These are phyloP conservation scores for Ganoderma sinense DNA, from an alignment of 1,284 basidiomycete genomes.

Conservation along the genomic window DNA sequence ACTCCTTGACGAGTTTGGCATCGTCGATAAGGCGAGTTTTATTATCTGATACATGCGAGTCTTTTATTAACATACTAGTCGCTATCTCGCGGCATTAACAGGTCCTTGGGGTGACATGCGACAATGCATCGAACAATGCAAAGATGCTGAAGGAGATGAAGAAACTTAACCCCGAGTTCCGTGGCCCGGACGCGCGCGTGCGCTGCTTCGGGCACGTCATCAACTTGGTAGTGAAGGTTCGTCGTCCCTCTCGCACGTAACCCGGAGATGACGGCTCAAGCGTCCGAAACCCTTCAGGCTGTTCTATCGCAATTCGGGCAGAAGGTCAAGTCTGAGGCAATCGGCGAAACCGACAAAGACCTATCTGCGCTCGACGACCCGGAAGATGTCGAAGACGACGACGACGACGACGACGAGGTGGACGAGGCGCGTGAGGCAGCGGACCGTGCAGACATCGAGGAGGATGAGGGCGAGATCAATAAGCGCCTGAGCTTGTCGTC, in stretches of 20 bases:
- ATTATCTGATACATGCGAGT: no score
- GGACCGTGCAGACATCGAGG: not conserved
- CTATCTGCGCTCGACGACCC: not conserved
- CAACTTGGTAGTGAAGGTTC: slow-evolving; percentile 34
- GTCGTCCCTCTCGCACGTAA: no score
- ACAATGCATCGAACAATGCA: slow-evolving; percentile 17
- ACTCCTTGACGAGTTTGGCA: not conserved
- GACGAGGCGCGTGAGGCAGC: not conserved
- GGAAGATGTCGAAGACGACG: not conserved
- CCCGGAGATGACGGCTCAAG: no score
- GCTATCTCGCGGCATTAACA: not conserved
- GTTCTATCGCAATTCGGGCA: not conserved
- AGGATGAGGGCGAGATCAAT: not conserved
- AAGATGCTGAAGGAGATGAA: slow-evolving; percentile 14
- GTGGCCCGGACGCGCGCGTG: slow-evolving; percentile 22
- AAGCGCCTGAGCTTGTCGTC: slow-evolving; percentile 12
- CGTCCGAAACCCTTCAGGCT: not conserved
- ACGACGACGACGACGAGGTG: not conserved
- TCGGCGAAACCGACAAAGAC: not conserved
- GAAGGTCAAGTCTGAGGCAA: not conserved
- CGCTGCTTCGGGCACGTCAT: slow-evolving; percentile 34
- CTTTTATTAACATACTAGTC: not conserved
- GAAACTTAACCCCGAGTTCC: slow-evolving; percentile 6
- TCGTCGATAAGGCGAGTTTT: slow-evolving; percentile 30
- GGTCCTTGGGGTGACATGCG: slow-evolving; percentile 12